Evolutionary conservation across 2,329 filamentous ascomycete species (phyloP).

Genomic region (Talaromyces sp.): DNA sequence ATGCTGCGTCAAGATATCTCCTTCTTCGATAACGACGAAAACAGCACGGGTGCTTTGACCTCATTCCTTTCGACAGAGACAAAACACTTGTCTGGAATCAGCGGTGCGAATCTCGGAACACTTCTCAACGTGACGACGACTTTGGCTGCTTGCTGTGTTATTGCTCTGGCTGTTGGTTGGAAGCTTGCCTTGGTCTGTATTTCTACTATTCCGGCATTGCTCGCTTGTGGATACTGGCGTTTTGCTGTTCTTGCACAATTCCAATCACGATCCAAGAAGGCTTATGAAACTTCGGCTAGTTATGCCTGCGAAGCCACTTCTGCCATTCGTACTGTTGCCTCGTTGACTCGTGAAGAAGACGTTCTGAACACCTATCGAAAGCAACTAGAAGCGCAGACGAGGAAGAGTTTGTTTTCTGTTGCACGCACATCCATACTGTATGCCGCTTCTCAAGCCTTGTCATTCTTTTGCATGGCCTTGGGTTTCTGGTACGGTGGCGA

Average conservation of each 20-base stretch:
- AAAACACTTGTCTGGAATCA: conserved; percentile 82
- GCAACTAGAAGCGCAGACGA: conserved; percentile 66
- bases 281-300: conserved; percentile 76
- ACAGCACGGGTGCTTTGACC: conserved; percentile 83
- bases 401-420: conserved; percentile 68
- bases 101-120: conserved; percentile 82
- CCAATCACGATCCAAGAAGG: conserved; percentile 72
- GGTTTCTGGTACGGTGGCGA: conserved; percentile 91
- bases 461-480: conserved; percentile 80
- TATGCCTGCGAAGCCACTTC: conserved; percentile 93
- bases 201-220: conserved; percentile 71
- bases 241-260: conserved; percentile 82
- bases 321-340: conserved; percentile 89
- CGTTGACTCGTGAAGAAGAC: conserved; percentile 81
- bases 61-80: conserved; percentile 87
- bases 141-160: conserved; percentile 67
- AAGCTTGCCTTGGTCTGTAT: conserved; percentile 83
- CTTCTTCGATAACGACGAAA: conserved; percentile 88
- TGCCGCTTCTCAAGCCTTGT: conserved; percentile 77
- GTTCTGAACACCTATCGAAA: conserved; percentile 70
- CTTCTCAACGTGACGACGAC: conserved; percentile 79
- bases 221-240: conserved; percentile 80
- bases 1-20: conserved; percentile 90
- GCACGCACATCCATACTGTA: conserved; percentile 76
- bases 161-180: conserved; percentile 78